Conservation (phyloP, 805 yeast genomes). For the Kodamaea leandrae region DNA sequence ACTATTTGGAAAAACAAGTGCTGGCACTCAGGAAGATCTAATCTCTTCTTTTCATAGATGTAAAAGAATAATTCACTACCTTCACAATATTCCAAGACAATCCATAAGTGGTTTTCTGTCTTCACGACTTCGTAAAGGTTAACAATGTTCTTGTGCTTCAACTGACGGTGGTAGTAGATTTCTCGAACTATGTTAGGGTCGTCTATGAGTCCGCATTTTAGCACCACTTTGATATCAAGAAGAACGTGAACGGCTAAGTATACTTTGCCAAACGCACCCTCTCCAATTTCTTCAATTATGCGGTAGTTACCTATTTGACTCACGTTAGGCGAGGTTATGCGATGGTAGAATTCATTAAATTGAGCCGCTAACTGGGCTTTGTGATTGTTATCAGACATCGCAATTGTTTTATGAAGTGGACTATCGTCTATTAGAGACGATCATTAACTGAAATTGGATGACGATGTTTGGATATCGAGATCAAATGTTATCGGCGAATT, state of each 20-base stretch:
- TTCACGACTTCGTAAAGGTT: slow-evolving; percentile 81
- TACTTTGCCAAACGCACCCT: slow-evolving; percentile 91
- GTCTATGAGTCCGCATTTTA: slow-evolving; percentile 73
- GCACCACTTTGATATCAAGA: slow-evolving; percentile 70
- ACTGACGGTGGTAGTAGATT: slow-evolving; percentile 81
- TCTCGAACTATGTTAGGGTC: slow-evolving; percentile 90
- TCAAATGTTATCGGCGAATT: too few relatives aligned
- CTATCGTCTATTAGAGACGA: slow-evolving; percentile 6
- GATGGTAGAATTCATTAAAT: slow-evolving; percentile 55
- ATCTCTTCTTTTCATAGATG: slow-evolving; percentile 50
- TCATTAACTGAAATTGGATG: not conserved
- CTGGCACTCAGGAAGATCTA: slow-evolving; percentile 50
- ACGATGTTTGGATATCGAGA: too few relatives aligned
- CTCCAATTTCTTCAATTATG: slow-evolving; percentile 74
- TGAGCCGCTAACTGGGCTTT: slow-evolving; percentile 59
- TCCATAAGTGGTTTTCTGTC: slow-evolving; percentile 77
- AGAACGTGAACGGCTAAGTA: slow-evolving; percentile 78
- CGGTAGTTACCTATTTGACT: slow-evolving; percentile 78
- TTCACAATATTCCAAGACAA: slow-evolving; percentile 87
- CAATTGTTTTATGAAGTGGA: not conserved
- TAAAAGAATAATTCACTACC: slow-evolving; percentile 74
- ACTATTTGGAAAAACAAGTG: slow-evolving; percentile 62
- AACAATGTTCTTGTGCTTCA: slow-evolving; percentile 80
- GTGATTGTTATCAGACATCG: slow-evolving; percentile 33
- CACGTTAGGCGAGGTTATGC: slow-evolving; percentile 44